Percentiles rank a stretch among this genome's conserved stretches.
Conservation (phyloP, 805 yeast species). For the Yarrowia sp. region DNA sequence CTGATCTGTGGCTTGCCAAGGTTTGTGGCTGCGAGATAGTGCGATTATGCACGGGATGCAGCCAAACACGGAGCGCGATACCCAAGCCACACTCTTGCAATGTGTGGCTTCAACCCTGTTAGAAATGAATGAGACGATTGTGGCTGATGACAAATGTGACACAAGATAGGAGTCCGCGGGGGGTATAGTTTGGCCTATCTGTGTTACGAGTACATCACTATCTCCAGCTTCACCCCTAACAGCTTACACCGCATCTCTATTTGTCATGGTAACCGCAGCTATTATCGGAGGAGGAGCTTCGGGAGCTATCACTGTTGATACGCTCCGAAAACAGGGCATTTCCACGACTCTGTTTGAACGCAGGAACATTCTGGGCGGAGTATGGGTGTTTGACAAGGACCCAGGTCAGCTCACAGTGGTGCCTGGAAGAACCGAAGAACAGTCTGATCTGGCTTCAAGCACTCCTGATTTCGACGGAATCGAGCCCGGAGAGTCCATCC, state of each 20-base stretch:
- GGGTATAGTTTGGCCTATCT: too few relatives aligned
- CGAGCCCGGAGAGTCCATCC: constrained; percentile 3
- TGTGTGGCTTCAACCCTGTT: constrained; percentile 32
- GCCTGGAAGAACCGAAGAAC: constrained; percentile 11
- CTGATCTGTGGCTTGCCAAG: constrained; percentile 26
- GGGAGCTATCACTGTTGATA: neutral
- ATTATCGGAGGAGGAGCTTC: constrained; percentile 33
- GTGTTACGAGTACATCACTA: too few relatives aligned
- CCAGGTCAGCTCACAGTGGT: constrained; percentile 7
- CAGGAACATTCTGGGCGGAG: constrained; percentile 20
- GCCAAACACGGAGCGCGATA: too few relatives aligned
- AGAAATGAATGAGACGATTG: constrained; percentile 7
- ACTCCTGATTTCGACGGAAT: constrained; percentile 20
- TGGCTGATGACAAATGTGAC: constrained; percentile 26
- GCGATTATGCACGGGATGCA: constrained; percentile 24
- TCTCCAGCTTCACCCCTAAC: neutral
- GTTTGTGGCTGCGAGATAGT: constrained; percentile 34
- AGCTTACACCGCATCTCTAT: neutral
- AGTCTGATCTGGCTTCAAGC: neutral
- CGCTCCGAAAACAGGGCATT: constrained; percentile 8
- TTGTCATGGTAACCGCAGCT: neutral
- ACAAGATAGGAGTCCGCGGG: neutral
- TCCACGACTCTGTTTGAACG: constrained; percentile 8
- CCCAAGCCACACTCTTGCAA: neutral
- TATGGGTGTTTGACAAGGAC: constrained; percentile 6